Conservation (phyloP, 495 filamentous ascomycete genomes). For the Chaetomium fimeti region DNA sequence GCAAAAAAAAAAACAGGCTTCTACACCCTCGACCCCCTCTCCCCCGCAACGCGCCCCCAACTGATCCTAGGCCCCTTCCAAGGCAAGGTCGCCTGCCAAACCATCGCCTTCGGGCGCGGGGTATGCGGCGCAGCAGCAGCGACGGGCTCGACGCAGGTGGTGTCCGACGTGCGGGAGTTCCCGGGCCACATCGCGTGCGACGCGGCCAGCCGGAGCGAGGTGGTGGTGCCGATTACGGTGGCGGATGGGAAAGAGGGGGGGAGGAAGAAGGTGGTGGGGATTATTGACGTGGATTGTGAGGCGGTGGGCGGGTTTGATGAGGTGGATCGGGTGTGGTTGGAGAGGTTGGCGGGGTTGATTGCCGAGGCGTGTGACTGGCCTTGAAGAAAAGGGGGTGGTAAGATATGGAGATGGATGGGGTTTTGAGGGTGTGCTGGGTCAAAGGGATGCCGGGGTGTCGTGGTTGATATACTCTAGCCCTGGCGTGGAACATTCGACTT, state of each 20-base stretch:
- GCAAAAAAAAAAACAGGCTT: constrained; percentile 53
- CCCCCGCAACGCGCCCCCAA: constrained; percentile 42
- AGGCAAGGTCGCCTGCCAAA: constrained; percentile 85
- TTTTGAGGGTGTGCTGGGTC: not conserved
- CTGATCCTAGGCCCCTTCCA: constrained; percentile 87
- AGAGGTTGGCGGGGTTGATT: constrained; percentile 66
- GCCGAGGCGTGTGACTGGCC: constrained; percentile 70
- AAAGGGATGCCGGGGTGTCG: not conserved
- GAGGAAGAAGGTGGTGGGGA: constrained; percentile 58
- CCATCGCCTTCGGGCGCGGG: constrained; percentile 72
- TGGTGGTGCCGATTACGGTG: constrained; percentile 78
- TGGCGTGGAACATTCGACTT: too few relatives aligned
- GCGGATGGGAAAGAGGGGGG: constrained; percentile 11
- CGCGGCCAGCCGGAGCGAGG: constrained; percentile 76
- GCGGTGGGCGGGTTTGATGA: constrained; percentile 71
- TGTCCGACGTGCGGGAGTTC: constrained; percentile 72
- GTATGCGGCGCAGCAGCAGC: constrained; percentile 80
- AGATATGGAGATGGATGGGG: not conserved
- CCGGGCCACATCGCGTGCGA: constrained; percentile 93
- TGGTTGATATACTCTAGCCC: not conserved
- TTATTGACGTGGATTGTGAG: constrained; percentile 87
- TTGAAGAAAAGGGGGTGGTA: constrained; percentile 31
- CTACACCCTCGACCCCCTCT: constrained; percentile 70
- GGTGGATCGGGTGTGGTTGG: constrained; percentile 65
- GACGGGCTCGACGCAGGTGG: constrained; percentile 62